phyloP scores from a whole-genome alignment of 2,329 filamentous ascomycete genomes.

The Colletotrichum spinosum region DNA sequence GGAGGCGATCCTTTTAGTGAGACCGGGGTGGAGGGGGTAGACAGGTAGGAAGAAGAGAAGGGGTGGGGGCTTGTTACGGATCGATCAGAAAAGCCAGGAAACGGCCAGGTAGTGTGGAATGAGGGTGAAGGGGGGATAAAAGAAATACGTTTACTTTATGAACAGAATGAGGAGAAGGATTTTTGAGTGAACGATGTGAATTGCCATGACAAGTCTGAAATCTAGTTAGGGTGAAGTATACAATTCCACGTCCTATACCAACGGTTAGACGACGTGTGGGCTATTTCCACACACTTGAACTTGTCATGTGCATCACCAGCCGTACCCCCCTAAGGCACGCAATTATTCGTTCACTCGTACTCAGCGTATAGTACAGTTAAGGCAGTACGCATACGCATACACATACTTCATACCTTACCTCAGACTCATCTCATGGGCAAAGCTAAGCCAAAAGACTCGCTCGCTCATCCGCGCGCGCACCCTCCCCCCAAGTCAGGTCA shows the following conservation, averaged over 20 bases:
- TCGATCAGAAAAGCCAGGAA: slow-evolving; percentile 28
- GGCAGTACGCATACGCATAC: not conserved
- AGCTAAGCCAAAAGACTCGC: slow-evolving; percentile 12
- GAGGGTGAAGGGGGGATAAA: slow-evolving; percentile 18
- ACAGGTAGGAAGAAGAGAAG: slow-evolving; percentile 22
- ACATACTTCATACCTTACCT: slow-evolving; percentile 2
- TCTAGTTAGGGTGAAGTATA: slow-evolving; percentile 5
- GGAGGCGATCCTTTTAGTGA: slow-evolving; percentile 37
- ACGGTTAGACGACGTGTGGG: no score
- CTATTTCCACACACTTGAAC: no score
- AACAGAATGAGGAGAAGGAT: slow-evolving; percentile 13
- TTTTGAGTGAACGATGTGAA: not conserved
- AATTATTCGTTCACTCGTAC: no score
- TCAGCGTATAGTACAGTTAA: no score
- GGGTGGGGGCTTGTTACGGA: slow-evolving; percentile 16
- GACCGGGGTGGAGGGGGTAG: slow-evolving; percentile 26
- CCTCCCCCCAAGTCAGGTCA: slow-evolving; percentile 37
- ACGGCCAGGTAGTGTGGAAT: not conserved
- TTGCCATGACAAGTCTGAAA: not conserved
- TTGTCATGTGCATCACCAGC: no score
- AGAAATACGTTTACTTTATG: slow-evolving; percentile 24
- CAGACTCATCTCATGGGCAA: not conserved
- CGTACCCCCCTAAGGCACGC: no score
- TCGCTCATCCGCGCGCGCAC: slow-evolving; percentile 22
- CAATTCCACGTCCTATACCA: not conserved